Conservation (phyloP, 2,329 filamentous ascomycete genomes). For the Pyrenochaeta sp. region DNA sequence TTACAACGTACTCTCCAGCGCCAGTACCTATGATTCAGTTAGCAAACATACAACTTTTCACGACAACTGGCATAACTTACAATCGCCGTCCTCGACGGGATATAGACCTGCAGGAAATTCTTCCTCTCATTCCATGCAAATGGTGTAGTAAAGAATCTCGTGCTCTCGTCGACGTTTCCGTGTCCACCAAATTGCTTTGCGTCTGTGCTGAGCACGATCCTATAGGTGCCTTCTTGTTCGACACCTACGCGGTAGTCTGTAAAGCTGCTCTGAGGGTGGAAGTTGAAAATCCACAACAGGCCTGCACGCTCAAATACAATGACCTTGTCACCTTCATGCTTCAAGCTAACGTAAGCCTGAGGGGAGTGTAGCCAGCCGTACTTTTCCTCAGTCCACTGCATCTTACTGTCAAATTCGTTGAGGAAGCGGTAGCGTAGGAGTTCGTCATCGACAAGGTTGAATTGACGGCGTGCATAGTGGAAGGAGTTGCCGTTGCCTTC, state of each 20-base stretch:
- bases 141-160: constrained; percentile 89
- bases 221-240: constrained; percentile 84
- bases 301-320: constrained; percentile 94
- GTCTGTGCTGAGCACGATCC: constrained; percentile 85
- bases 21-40: constrained; percentile 26
- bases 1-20: constrained; percentile 40
- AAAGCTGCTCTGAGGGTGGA: constrained; percentile 84
- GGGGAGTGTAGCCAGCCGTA: constrained; percentile 88
- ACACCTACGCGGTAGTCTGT: constrained; percentile 92
- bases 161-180: constrained; percentile 77
- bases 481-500: constrained; percentile 92
- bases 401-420: constrained; percentile 90
- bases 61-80: constrained; percentile 60
- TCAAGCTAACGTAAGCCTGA: constrained; percentile 92
- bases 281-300: constrained; percentile 94
- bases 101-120: constrained; percentile 93
- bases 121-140: constrained; percentile 88
- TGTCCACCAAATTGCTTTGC: constrained; percentile 79
- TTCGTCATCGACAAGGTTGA: constrained; percentile 88
- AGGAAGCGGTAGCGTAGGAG: constrained; percentile 89
- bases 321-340: constrained; percentile 93
- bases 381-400: constrained; percentile 87
- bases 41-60: neutral
- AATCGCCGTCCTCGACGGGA: constrained; percentile 82
- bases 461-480: constrained; percentile 91